Evolutionary conservation across 1,284 basidiomycete genomes (phyloP), one percentile per base, ranked within the genome.

Genomic region (Ustilago cynodontis): DNA sequence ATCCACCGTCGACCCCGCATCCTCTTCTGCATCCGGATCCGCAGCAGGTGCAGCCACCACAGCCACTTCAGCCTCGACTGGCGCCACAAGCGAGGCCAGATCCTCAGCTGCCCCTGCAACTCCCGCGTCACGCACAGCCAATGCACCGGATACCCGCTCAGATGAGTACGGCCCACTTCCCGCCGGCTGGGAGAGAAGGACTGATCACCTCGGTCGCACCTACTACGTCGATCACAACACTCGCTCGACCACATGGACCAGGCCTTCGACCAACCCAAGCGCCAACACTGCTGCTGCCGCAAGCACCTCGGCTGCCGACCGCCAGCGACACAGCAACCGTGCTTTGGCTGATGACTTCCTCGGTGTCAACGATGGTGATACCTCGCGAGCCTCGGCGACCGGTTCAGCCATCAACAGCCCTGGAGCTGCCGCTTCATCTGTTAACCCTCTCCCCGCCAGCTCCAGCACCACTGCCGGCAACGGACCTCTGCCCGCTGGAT

Each of bases 241-340:
- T 5, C 91, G 95, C 61, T 91, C 92, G 37, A 98, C 96, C n/a
- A 95, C 94, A 8, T 99, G 96, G 96, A 92, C 79, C 88, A 89
- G 58, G 87, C 89, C 63, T 6, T 78, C 82, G 9, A 66, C 72
- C 47, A 79, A 66, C 59, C 54, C 73, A 11, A 81, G 64, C 61
- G 79, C 80, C 41, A 83, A 82, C 52, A 65, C 64, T 13, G 73
- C 80, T 16, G 80, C 80, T 26, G 75, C 75, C 47, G 82, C 77
- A 3, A 77, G 59, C 65, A 68, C 71, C 3, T 75, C 82, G 5
- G 84, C 81, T 7, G 80, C 77, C 13, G 84, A 86, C 57, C 82
- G 84, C 10, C 73, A 77, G 57, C 77, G 84, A 28, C 81, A 84
- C 69, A 80, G 72, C 69, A 83, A 80, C 58, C 82, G 82, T 33